These are phyloP conservation scores for Hypoxylon sp. DNA, from an alignment of 2,329 filamentous ascomycete genomes.

Conservation along the genomic window DNA sequence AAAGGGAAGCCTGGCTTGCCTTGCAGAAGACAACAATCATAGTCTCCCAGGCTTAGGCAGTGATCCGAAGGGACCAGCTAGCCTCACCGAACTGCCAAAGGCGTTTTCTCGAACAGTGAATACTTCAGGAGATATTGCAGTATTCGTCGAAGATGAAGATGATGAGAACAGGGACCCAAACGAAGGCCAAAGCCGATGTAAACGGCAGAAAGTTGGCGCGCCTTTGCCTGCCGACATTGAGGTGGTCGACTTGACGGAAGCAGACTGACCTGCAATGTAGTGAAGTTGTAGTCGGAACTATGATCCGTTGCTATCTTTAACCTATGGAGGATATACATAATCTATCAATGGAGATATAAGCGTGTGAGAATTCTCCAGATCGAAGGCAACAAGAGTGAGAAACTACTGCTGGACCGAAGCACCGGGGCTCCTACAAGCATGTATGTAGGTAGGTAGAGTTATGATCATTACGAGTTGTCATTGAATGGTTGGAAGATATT, in stretches of 20 bases:
- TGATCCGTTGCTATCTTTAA: no score
- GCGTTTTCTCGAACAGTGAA: neutral
- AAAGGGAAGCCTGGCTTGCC: neutral
- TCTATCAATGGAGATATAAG: no score
- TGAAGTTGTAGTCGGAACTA: no score
- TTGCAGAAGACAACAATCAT: neutral
- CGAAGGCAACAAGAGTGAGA: no score
- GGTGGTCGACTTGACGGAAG: constrained; percentile 17
- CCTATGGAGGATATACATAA: no score
- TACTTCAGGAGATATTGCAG: neutral
- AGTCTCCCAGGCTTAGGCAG: neutral
- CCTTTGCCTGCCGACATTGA: neutral
- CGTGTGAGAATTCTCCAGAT: no score
- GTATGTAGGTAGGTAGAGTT: no score
- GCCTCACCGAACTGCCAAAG: neutral
- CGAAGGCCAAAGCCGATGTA: neutral
- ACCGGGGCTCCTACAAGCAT: no score
- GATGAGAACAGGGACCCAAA: neutral
- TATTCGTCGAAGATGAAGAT: constrained; percentile 5
- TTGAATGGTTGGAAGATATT: no score
- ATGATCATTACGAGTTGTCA: no score
- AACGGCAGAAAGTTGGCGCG: neutral
- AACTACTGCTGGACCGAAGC: no score
- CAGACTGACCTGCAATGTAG: neutral
- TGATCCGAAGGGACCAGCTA: neutral